Conservation (phyloP, 2,329 filamentous ascomycete genomes). For the Pseudohalonectria lignicola region DNA sequence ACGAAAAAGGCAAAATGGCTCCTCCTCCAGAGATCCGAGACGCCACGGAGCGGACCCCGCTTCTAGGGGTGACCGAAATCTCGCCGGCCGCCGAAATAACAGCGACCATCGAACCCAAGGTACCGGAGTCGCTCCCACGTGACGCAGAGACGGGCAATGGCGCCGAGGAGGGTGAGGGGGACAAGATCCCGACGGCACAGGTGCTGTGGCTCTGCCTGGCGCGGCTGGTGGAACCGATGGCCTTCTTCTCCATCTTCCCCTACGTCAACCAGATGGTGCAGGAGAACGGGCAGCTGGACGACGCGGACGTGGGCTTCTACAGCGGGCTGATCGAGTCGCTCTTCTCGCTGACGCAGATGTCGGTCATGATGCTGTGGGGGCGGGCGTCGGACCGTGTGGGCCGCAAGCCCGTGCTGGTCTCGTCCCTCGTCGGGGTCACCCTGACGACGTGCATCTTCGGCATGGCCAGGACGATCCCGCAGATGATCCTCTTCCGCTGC, state of each 20-base stretch:
- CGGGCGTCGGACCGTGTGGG: slow-evolving; percentile 45
- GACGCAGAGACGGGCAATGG: slow-evolving; percentile 1
- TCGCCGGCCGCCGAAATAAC: slow-evolving; percentile 3
- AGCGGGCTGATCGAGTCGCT: slow-evolving; percentile 63
- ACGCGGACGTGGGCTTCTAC: slow-evolving; percentile 69
- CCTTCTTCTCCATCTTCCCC: slow-evolving; percentile 77
- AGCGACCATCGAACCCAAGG: too few relatives aligned
- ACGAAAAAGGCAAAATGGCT: too few relatives aligned
- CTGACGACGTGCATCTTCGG: slow-evolving; percentile 1
- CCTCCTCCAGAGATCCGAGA: too few relatives aligned
- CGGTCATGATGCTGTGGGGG: slow-evolving; percentile 70
- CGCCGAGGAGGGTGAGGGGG: slow-evolving; percentile 20
- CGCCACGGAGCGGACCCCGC: slow-evolving; percentile 18
- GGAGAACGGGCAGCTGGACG: slow-evolving; percentile 48
- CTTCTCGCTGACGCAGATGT: slow-evolving; percentile 65
- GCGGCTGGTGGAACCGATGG: slow-evolving; percentile 62
- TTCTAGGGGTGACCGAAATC: slow-evolving; percentile 12
- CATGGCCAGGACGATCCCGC: slow-evolving; percentile 52
- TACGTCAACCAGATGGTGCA: slow-evolving; percentile 71
- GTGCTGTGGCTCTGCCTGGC: slow-evolving; percentile 64
- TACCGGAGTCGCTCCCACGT: too few relatives aligned
- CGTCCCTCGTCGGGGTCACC: neutral
- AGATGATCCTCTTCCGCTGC: slow-evolving; percentile 66
- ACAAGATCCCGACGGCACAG: slow-evolving; percentile 49
- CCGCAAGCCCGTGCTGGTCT: slow-evolving; percentile 6